Conservation (phyloP, 352 stramenopile genomes). For the Phytophthora podocarpi region DNA sequence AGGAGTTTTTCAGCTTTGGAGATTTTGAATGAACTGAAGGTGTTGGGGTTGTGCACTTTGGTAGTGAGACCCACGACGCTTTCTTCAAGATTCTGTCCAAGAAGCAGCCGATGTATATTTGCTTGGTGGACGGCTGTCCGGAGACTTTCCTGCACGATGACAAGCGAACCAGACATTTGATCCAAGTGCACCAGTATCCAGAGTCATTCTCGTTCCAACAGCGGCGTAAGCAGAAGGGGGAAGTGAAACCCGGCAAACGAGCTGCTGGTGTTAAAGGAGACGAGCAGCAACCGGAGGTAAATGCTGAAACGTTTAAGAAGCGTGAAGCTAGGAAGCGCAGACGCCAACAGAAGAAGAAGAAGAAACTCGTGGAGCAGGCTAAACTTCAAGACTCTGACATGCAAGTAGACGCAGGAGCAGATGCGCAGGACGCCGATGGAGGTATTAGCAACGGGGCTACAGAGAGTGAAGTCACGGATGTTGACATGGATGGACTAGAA, state of each 20-base stretch:
- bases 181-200: slow-evolving; percentile 51
- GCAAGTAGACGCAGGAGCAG: slow-evolving; percentile 26
- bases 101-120: slow-evolving; percentile 64
- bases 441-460: neutral
- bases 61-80: slow-evolving; percentile 64
- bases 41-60: neutral
- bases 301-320: slow-evolving; percentile 32
- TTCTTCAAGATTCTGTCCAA: slow-evolving; percentile 69
- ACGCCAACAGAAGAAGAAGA: slow-evolving; percentile 35
- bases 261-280: neutral
- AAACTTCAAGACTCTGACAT: slow-evolving; percentile 16
- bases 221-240: slow-evolving; percentile 15
- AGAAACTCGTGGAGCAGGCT: slow-evolving; percentile 18
- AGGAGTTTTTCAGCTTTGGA: neutral
- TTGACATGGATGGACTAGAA: slow-evolving; percentile 35
- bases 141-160: slow-evolving; percentile 54
- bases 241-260: slow-evolving; percentile 2
- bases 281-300: slow-evolving; percentile 3
- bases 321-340: slow-evolving; percentile 39
- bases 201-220: slow-evolving; percentile 48
- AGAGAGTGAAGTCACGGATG: slow-evolving; percentile 1
- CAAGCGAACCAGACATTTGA: slow-evolving; percentile 52
- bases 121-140: slow-evolving; percentile 56
- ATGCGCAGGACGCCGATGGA: neutral
- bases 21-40: neutral